These are phyloP conservation scores for Pleurostoma richardsiae DNA, from an alignment of 2,329 filamentous ascomycete genomes.

Conservation along the genomic window DNA sequence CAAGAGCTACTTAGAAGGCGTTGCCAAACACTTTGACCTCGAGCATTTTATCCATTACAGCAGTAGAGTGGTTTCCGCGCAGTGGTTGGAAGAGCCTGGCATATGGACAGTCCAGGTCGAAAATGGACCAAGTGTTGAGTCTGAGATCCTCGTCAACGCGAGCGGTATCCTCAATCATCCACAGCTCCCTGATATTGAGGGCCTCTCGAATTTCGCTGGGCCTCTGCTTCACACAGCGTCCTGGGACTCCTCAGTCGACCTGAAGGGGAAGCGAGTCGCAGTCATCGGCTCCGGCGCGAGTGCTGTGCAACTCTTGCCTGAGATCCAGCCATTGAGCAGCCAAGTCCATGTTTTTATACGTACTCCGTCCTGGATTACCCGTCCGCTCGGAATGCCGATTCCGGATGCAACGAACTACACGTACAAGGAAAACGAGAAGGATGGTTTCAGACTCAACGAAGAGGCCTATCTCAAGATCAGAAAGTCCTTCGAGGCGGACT, in stretches of 20 bases:
- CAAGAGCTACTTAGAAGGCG: constrained; percentile 30
- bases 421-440: neutral
- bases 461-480: neutral
- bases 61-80: constrained; percentile 15
- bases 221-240: constrained; percentile 9
- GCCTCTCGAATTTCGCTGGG: constrained; percentile 9
- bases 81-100: constrained; percentile 27
- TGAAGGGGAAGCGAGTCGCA: neutral
- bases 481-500: neutral
- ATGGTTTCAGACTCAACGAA: neutral
- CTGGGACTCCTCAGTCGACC: constrained; percentile 4
- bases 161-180: constrained; percentile 43
- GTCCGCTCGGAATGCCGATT: neutral
- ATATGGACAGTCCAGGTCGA: constrained; percentile 26
- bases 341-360: neutral
- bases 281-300: neutral
- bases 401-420: neutral
- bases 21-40: constrained; percentile 23
- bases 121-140: constrained; percentile 28
- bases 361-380: neutral
- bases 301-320: neutral
- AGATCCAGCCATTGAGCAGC: neutral
- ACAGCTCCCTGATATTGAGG: constrained; percentile 30
- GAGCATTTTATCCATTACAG: constrained; percentile 14
- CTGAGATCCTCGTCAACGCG: constrained; percentile 42